Base-by-base conservation (phyloP, 805 yeast species). In the Saccharomycopsis lassenensis region DNA sequence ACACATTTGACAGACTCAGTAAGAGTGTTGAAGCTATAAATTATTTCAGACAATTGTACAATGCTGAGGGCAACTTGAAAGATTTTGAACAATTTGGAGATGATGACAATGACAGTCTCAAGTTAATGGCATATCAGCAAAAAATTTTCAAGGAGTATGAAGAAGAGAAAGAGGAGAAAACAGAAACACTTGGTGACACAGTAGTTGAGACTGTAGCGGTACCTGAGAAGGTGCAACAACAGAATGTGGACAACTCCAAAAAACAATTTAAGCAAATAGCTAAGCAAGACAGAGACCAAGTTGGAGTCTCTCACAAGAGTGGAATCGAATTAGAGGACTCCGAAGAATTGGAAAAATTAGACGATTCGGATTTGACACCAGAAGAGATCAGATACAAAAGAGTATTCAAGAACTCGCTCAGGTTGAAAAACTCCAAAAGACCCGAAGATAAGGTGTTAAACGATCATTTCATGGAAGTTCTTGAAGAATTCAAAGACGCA, bases 1-100 rank as follows among this genome's bases (percentile, higher is more conserved):
- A 91, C 61, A 89, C 97, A 0, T 85, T 85, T 59, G 95, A 87
- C 51, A 71, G 97, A 48, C 66, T 91, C 40, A 81, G 95, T 3
- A 85, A 85, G 59, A 80, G 94, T 23, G 65, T 91, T 20, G 70
- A 67, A 39, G 73, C 94, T 19, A 76, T 87, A 34, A 72, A 72
- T 43, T 69, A 73, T 47, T 91, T 91, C 25, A 40, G 46, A 37
- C 17, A 28, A 5, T 35, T 29, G 24, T 42, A 31, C 29, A 30
- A 19, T 19, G 24, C 24, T 22, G 24, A 22, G 7, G 24, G 24
- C 24, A 22, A 22, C 11, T 8, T 22, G 11, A 22, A 29, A 10
- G 20, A 10, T 23, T 23, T 23, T n/a, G n/a, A n/a, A 23, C n/a
- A 10, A 23, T 23, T 19, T 23, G 32, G 17, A 10, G 36, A 27